These are phyloP conservation scores for Clarireedia sp. DNA, from an alignment of 2,329 filamentous ascomycete species.

Conservation along the genomic window DNA sequence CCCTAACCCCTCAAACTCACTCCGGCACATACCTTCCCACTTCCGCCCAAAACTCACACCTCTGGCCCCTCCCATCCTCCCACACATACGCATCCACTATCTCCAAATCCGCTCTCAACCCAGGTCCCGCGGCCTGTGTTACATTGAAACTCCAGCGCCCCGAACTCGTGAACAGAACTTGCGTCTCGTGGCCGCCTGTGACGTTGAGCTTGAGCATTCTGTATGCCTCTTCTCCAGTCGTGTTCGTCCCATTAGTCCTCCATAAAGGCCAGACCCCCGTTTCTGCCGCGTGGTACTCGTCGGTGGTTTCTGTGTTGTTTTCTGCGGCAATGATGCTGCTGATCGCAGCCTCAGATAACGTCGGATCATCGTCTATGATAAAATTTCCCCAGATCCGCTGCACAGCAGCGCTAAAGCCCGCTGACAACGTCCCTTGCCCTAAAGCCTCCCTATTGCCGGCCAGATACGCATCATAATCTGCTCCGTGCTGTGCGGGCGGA, in stretches of 20 bases:
- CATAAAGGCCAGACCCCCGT: not conserved
- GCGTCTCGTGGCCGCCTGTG: not conserved
- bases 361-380: slow-evolving; percentile 4
- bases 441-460: slow-evolving; percentile 17
- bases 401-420: slow-evolving; percentile 9
- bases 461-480: slow-evolving; percentile 30
- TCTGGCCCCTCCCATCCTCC: slow-evolving; percentile 13
- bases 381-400: slow-evolving; percentile 17
- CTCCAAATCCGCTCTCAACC: slow-evolving; percentile 8
- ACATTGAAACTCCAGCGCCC: slow-evolving; percentile 1
- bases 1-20: not conserved
- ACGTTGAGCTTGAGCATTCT: slow-evolving; percentile 5
- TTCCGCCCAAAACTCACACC: slow-evolving; percentile 15
- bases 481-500: slow-evolving; percentile 30
- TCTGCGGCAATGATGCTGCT: not conserved
- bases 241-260: not conserved
- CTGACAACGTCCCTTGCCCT: slow-evolving; percentile 5
- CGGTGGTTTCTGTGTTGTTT: not conserved
- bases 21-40: slow-evolving; percentile 13
- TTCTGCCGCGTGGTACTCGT: not conserved
- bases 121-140: not conserved
- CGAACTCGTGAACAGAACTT: not conserved
- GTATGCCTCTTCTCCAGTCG: not conserved
- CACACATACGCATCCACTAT: slow-evolving; percentile 16
- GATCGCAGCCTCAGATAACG: not conserved